These are phyloP conservation scores for Paramecium sexaurelia DNA, from an alignment of 73 alveolate genomes.

Conservation along the genomic window DNA sequence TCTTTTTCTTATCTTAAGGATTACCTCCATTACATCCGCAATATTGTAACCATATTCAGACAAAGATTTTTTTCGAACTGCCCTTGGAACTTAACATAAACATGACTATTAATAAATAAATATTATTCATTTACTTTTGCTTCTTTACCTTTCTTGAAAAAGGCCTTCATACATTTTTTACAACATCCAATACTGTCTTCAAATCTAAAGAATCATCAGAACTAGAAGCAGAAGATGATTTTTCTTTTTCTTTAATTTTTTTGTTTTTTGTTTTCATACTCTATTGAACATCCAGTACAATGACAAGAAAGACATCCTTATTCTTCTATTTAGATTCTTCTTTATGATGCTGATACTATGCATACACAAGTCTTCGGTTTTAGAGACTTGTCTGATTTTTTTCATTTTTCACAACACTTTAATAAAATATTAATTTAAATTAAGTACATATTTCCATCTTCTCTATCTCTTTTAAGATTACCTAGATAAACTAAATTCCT, in stretches of 20 bases:
- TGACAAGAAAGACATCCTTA: conserved; percentile 1
- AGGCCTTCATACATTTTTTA: conserved; percentile 90
- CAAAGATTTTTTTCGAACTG: conserved; percentile 77
- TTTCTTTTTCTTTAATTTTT: background rate
- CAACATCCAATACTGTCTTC: conserved; percentile 88
- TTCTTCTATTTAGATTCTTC: conserved; percentile 24
- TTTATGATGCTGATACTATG: conserved; percentile 17
- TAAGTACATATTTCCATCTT: conserved; percentile 26
- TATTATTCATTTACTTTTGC: background rate
- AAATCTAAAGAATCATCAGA: conserved; percentile 55
- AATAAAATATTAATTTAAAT: background rate
- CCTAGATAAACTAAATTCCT: background rate
- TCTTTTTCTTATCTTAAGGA: conserved; percentile 84
- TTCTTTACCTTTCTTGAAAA: conserved; percentile 82
- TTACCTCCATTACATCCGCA: conserved; percentile 92
- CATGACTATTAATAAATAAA: conserved; percentile 68
- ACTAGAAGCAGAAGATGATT: conserved; percentile 25
- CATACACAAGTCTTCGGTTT: conserved; percentile 43
- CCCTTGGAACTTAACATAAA: conserved; percentile 87
- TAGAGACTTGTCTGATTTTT: background rate
- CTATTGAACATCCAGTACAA: conserved; percentile 38
- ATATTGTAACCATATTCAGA: conserved; percentile 85
- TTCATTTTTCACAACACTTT: conserved; percentile 19
- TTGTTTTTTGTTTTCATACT: background rate
- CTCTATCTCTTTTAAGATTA: background rate